phyloP scores from a whole-genome alignment of 139 green algal genomes.

The Tetraselmis striata region DNA sequence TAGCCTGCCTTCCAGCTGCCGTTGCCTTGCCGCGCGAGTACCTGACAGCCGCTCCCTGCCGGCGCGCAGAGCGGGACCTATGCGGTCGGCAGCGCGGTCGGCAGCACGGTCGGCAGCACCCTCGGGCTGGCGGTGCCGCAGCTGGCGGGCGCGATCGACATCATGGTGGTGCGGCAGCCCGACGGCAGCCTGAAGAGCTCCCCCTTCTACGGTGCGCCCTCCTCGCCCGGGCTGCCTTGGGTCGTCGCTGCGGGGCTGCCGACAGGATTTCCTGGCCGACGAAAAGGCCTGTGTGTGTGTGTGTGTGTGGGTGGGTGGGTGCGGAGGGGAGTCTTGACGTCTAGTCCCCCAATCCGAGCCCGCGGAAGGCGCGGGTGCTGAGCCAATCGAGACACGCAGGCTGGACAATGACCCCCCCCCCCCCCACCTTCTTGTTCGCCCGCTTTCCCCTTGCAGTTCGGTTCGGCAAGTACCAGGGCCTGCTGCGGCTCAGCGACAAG shows the following conservation, averaged over 20 bases:
- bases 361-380: no score
- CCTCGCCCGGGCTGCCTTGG: not conserved
- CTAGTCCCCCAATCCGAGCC: no score
- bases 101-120: not conserved
- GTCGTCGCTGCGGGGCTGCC: not conserved
- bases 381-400: no score
- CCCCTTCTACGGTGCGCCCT: slow-evolving; percentile 76
- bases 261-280: no score
- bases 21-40: not conserved
- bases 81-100: not conserved
- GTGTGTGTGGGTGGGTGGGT: no score
- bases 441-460: slow-evolving; percentile 55
- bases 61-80: not conserved
- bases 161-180: slow-evolving; percentile 78
- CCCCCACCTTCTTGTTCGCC: not conserved
- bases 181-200: slow-evolving; percentile 73
- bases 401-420: no score
- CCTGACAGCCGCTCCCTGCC: not conserved
- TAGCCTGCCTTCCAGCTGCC: no score
- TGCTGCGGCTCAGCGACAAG: slow-evolving; percentile 58
- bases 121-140: slow-evolving; percentile 41
- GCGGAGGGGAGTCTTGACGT: no score
- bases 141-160: slow-evolving; percentile 81
- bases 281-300: no score
- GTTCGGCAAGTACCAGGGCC: slow-evolving; percentile 90